phyloP scores from a whole-genome alignment of 2,329 filamentous ascomycete genomes.

The Amauroascus verrucosus region DNA sequence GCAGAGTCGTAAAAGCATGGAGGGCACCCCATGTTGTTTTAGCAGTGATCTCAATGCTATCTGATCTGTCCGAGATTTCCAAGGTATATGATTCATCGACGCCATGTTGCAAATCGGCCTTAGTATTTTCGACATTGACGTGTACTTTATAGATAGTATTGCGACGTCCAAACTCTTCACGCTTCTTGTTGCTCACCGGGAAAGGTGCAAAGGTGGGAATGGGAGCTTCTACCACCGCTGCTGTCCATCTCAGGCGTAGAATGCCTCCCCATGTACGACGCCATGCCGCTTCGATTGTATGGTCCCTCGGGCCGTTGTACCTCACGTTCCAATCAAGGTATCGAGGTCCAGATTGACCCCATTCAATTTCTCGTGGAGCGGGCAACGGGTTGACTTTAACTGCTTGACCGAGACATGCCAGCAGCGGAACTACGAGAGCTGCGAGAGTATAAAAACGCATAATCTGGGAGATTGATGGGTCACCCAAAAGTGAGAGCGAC shows the following conservation, averaged over 20 bases:
- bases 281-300: slow-evolving; percentile 41
- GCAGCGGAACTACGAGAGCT: slow-evolving; percentile 12
- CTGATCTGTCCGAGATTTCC: slow-evolving; percentile 33
- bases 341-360: slow-evolving; percentile 44
- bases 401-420: slow-evolving; percentile 29
- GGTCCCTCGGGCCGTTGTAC: slow-evolving; percentile 30
- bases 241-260: slow-evolving; percentile 44
- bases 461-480: background rate
- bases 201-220: slow-evolving; percentile 44
- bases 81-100: slow-evolving; percentile 50
- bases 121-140: slow-evolving; percentile 37
- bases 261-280: slow-evolving; percentile 42
- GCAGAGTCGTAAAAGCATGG: slow-evolving; percentile 48
- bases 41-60: slow-evolving; percentile 38
- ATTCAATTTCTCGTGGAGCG: slow-evolving; percentile 44
- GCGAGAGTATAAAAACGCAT: slow-evolving; percentile 16
- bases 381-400: slow-evolving; percentile 47
- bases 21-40: slow-evolving; percentile 46
- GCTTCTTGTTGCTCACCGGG: slow-evolving; percentile 33
- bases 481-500: background rate
- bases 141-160: slow-evolving; percentile 36
- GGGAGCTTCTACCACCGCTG: slow-evolving; percentile 44
- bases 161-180: slow-evolving; percentile 17
- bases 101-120: slow-evolving; percentile 44
- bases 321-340: slow-evolving; percentile 31